A percentile compares a stretch with the other conserved stretches of the same genome.
These are phyloP conservation scores for Colletotrichum godetiae DNA, from an alignment of 2,329 filamentous ascomycete species.

Conservation along the genomic window DNA sequence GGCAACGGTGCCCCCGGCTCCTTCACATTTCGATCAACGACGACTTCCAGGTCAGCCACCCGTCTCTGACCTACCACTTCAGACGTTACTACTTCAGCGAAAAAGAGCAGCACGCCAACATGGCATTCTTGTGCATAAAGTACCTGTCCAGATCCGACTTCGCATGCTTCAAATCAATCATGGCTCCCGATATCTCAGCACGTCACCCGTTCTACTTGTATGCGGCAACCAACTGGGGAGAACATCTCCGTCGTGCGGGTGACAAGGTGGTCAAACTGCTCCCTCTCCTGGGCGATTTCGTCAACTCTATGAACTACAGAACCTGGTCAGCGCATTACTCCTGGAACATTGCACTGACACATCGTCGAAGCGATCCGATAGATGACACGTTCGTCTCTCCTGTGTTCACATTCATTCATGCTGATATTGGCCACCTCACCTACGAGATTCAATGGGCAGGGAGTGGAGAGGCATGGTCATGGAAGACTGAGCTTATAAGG, in stretches of 20 bases:
- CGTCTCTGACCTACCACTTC: conserved; percentile 25
- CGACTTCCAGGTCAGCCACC: conserved; percentile 17
- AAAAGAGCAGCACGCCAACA: conserved; percentile 35
- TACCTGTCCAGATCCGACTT: conserved; percentile 34
- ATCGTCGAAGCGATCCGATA: neutral
- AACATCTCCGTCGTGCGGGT: conserved; percentile 25
- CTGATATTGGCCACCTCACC: neutral
- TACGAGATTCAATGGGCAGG: neutral
- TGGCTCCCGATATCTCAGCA: neutral
- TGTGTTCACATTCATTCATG: neutral
- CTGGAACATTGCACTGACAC: neutral
- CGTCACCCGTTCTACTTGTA: conserved; percentile 36
- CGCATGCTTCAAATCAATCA: neutral
- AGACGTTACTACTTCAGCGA: conserved; percentile 19
- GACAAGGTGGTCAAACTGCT: conserved; percentile 27
- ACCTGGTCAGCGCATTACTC: conserved; percentile 34
- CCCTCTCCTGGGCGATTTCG: conserved; percentile 10
- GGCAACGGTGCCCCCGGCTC: conserved; percentile 28
- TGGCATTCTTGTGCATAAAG: conserved; percentile 37
- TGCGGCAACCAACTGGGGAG: conserved; percentile 34
- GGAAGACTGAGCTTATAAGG: neutral
- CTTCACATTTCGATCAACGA: conserved; percentile 18
- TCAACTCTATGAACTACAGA: conserved; percentile 32
- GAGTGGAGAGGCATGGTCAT: neutral
- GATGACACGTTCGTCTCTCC: neutral